phyloP scores from a whole-genome alignment of 1,284 basidiomycete genomes.

The Sporisorium graminicola region DNA sequence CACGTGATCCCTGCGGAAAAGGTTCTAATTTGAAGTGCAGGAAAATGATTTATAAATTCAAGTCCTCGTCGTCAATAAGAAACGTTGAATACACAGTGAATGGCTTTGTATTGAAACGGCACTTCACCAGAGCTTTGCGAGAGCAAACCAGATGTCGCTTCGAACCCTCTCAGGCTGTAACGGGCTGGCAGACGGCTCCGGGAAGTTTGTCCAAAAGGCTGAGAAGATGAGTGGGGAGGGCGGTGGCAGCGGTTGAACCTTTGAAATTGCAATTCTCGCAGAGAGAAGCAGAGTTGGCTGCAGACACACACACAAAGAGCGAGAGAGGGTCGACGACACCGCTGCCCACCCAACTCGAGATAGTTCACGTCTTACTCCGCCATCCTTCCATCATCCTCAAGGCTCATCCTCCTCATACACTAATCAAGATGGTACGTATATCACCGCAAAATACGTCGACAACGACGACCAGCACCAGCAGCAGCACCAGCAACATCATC shows the following conservation, averaged over 20 bases:
- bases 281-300: background rate
- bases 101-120: background rate
- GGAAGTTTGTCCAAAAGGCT: background rate
- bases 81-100: background rate
- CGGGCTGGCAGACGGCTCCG: background rate
- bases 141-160: background rate
- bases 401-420: constrained; percentile 42
- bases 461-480: constrained; percentile 18
- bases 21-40: too few species aligned
- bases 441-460: constrained; percentile 9
- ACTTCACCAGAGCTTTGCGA: background rate
- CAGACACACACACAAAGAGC: background rate
- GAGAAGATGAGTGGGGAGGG: background rate
- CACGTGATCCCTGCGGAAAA: background rate
- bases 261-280: constrained; percentile 6
- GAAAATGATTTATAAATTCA: background rate
- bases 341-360: constrained; percentile 25
- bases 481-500: constrained; percentile 15
- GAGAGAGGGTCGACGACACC: constrained; percentile 15
- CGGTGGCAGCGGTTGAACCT: background rate
- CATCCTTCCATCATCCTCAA: constrained; percentile 57
- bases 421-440: constrained; percentile 55
- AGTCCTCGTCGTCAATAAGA: background rate
- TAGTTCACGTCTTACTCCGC: constrained; percentile 22
- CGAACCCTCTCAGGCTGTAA: background rate